Base-by-base conservation (phyloP, 2,329 filamentous ascomycete species). In the Phialocephala sp. region DNA sequence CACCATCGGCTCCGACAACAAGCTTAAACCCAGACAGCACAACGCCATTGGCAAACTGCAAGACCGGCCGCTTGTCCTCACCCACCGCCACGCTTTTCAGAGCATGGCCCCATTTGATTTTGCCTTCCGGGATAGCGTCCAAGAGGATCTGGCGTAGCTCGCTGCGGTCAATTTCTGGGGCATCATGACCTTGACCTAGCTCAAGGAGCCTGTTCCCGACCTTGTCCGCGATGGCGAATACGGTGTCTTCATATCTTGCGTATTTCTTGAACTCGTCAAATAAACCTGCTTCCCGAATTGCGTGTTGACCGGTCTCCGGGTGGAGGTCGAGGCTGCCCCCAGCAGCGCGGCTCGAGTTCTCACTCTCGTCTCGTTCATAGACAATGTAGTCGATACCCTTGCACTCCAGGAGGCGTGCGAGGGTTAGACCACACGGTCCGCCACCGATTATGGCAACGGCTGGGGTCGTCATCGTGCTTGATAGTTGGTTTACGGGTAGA, bases 281-380 rank as follows among this genome's bases (percentile, higher is more conserved):
- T 1, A 77, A 69, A 0, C 75, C 76, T 1, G 75, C 76, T 52
- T 75, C 75, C 20, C 66, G 50, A n/a, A 77, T 68, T 2, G 76
- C 76, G 20, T 63, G 68, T 64, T 77, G 77, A 0, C 77, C 76
- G 0, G 68, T 65, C 24, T 72, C 57, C 2, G 71, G 69, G 54
- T 77, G 76, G 61, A 86, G 83, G 59, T 84, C 84, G 5, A 86
- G 74, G 32, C 83, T 84, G 1, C 83, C 84, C 2, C 70, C 68
- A 15, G 60, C 68, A 12, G 60, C 66, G 12, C 68, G 68, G 41
- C 57, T 58, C 32, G 54, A 41, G 35, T 61, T 65, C 37, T 4
- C 37, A 12, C 56, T 50, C 3, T 32, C n/a, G 20, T 78, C 74
- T 4, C 73, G 72, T 65, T 79, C 77, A 54, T 75, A 79, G 18